Evolutionary conservation across 208 protist genomes (phyloP).

Genomic region (Phytomonas francai): DNA sequence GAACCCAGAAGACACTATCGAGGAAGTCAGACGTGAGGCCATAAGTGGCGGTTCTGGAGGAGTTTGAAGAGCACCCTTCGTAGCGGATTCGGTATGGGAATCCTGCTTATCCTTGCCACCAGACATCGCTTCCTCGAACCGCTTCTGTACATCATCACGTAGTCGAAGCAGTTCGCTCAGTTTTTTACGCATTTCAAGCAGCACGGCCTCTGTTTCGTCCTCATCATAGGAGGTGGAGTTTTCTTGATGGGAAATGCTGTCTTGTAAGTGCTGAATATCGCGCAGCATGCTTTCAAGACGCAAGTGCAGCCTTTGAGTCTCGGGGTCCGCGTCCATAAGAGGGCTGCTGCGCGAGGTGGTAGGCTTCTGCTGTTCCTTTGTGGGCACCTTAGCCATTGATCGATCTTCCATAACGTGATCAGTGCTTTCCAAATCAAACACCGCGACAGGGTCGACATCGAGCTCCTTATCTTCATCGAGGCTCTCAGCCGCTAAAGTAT

Average conservation of each 20-base stretch:
- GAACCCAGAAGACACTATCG: neutral
- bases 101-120: neutral
- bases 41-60: neutral
- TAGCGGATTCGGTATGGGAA: neutral
- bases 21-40: neutral
- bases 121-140: conserved; percentile 13
- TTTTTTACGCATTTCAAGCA: conserved; percentile 72
- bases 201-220: conserved; percentile 54
- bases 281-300: conserved; percentile 68
- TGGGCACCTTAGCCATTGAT: conserved; percentile 1
- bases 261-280: conserved; percentile 74
- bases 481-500: neutral
- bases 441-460: neutral
- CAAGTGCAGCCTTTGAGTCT: conserved; percentile 30
- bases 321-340: conserved; percentile 9
- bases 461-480: conserved; percentile 14
- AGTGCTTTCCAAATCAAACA: neutral
- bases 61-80: neutral
- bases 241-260: conserved; percentile 48
- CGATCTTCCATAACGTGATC: neutral
- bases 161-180: conserved; percentile 69
- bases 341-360: neutral
- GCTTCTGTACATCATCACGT: conserved; percentile 62
- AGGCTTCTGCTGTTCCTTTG: conserved; percentile 11
- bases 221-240: conserved; percentile 39